These are phyloP conservation scores for Daucus carota DNA, from an alignment of 129 eudicot genomes.

Conservation along the genomic window DNA sequence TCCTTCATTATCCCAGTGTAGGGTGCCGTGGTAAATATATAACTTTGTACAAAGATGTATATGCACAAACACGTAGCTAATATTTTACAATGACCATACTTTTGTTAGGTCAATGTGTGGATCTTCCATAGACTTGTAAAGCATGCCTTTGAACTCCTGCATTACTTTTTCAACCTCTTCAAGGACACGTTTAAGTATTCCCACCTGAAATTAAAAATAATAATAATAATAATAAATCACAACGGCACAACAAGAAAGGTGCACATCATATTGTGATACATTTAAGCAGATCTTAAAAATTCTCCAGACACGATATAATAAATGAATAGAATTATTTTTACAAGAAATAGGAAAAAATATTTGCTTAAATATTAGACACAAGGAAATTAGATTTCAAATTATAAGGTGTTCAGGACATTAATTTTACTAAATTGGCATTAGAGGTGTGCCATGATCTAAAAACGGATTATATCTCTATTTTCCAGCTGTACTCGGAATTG, in stretches of 20 bases:
- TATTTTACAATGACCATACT: constrained; percentile 34
- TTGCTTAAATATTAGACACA: neutral
- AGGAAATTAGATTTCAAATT: neutral
- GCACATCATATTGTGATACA: neutral
- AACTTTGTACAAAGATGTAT: neutral
- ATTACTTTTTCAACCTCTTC: constrained; percentile 99
- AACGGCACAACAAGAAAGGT: neutral
- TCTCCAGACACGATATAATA: too few relatives aligned
- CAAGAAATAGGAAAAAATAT: neutral
- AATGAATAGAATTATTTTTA: too few relatives aligned
- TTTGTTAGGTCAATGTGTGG: constrained; percentile 75
- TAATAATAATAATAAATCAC: constrained; percentile 8
- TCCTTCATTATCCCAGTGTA: neutral
- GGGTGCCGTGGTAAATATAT: neutral
- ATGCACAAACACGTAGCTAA: constrained; percentile 1
- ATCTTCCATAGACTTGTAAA: constrained; percentile 89
- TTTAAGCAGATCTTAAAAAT: too few relatives aligned
- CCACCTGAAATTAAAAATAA: constrained; percentile 54
- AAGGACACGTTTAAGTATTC: constrained; percentile 91
- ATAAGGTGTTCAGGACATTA: neutral
- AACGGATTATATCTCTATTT: neutral
- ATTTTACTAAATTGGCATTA: neutral
- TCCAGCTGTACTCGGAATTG: neutral
- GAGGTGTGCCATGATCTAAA: neutral
- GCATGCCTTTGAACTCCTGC: constrained; percentile 96